These are phyloP conservation scores for Pythium guiyangense DNA, from an alignment of 352 stramenopile genomes.

Conservation along the genomic window DNA sequence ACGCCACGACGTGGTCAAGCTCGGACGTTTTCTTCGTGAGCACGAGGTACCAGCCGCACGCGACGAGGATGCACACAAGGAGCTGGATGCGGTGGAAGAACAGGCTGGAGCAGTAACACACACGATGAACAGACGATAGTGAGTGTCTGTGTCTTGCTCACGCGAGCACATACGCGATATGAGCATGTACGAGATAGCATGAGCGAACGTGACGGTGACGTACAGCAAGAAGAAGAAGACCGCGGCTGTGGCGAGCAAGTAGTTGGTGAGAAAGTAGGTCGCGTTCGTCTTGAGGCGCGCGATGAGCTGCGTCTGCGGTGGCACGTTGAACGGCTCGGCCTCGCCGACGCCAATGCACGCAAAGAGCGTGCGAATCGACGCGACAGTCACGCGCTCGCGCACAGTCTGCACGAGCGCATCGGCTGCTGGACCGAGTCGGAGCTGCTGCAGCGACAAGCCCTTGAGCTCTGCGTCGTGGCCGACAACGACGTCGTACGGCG, in stretches of 20 bases:
- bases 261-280: conserved; percentile 76
- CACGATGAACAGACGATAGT: conserved; percentile 1
- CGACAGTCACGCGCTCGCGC: conserved; percentile 36
- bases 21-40: conserved; percentile 31
- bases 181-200: too few relatives aligned
- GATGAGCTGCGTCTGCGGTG: conserved; percentile 37
- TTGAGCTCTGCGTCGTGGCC: conserved; percentile 10
- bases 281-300: conserved; percentile 59
- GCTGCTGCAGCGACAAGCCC: conserved; percentile 14
- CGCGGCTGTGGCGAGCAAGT: conserved; percentile 25
- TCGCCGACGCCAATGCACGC: conserved; percentile 66
- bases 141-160: background rate
- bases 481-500: background rate
- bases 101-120: conserved; percentile 23
- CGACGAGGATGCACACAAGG: conserved; percentile 55
- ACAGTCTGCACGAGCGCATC: conserved; percentile 31
- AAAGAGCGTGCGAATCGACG: conserved; percentile 52
- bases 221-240: conserved; percentile 10
- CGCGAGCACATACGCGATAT: too few relatives aligned
- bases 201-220: background rate
- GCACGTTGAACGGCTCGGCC: conserved; percentile 50
- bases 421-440: conserved; percentile 21
- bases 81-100: conserved; percentile 74
- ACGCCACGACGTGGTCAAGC: conserved; percentile 43
- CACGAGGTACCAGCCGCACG: conserved; percentile 60